Percentiles rank a stretch among this genome's conserved stretches.
These are phyloP conservation scores for Dentipellis sp. DNA, from an alignment of 768 basidiomycete genomes.

Conservation along the genomic window DNA sequence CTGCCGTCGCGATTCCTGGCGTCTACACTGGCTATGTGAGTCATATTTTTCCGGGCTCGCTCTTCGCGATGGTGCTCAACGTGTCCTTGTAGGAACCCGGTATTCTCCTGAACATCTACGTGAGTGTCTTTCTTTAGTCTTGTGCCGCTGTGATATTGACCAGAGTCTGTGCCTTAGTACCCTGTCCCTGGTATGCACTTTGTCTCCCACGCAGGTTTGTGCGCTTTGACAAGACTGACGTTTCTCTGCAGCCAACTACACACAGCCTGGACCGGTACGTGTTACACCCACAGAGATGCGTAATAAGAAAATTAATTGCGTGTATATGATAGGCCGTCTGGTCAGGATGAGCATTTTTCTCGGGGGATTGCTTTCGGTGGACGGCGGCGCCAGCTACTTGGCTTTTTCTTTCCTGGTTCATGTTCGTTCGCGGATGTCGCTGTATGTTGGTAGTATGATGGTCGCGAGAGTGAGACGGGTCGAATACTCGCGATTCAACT, in stretches of 20 bases:
- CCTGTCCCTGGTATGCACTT: not conserved
- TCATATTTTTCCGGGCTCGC: not conserved
- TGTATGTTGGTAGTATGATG: too few relatives aligned
- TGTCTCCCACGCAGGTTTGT: not conserved
- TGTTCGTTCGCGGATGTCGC: too few relatives aligned
- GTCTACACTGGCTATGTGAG: conserved; percentile 23
- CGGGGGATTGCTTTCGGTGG: too few relatives aligned
- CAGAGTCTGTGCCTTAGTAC: not conserved
- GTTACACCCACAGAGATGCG: not conserved
- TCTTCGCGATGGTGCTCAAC: not conserved
- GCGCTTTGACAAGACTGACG: too few relatives aligned
- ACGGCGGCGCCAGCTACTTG: too few relatives aligned
- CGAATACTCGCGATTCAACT: too few relatives aligned
- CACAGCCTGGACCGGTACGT: conserved; percentile 3
- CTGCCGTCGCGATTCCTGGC: conserved; percentile 38
- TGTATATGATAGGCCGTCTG: not conserved
- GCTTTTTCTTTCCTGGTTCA: too few relatives aligned
- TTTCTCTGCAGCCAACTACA: not conserved
- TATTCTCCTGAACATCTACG: conserved; percentile 26
- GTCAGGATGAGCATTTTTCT: not conserved
- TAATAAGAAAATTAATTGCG: too few relatives aligned
- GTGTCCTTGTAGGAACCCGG: conserved; percentile 16
- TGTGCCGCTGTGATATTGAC: not conserved
- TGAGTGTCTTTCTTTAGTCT: conserved; percentile 1
- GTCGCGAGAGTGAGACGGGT: too few relatives aligned